Base-by-base conservation (phyloP, 2,329 filamentous ascomycete genomes). In the Aaosphaeria pasadenensis region DNA sequence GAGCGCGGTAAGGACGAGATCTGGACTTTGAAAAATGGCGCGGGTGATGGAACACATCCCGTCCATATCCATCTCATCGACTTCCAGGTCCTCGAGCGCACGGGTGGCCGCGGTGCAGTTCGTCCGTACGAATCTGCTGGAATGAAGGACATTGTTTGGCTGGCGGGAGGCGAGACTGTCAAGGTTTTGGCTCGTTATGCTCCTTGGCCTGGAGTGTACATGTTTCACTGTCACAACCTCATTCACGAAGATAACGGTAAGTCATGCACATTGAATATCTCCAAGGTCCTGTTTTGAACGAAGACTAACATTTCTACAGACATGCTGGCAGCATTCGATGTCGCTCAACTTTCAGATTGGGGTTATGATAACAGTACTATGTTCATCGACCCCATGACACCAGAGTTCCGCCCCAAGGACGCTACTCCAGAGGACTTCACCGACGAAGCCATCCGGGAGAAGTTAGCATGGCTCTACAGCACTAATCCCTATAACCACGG, bases 41-140 rank as follows among this genome's bases (percentile, higher is more conserved):
- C 71, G 11, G 78, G 76, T 11, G 75, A 73, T 29, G 78, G 77
- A 62, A 73, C 74, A 2, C 80, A 83, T 54, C 80, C 79, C 1
- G 65, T 74, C 31, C 81, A 84, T 60, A 75, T 84, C 42, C 82
- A 84, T 57, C 71, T 84, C 1, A 75, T 85, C 42, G 80, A 83
- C 56, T 79, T 84, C 63, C 74, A 77, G 47, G 70, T 84, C 33
- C 55, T 82, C 24, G 71, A 67, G 6, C 76, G 81, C 13, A 73
- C 59, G 0, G 76, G 77, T 4, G 74, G 73, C 7, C 64, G 70
- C 4, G 52, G 56, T 13, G 59, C 56, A 9, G 74, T 83, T 4
- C 56, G 72, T 51, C 72, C 77, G 0, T 84, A 84, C 53, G 81
- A 84, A 63, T 66, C 70, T 2, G 74, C 71, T 0, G 80, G 77